Conservation (phyloP, 2,329 filamentous ascomycete species). For the Monilinia vaccinii-corymbosi region DNA sequence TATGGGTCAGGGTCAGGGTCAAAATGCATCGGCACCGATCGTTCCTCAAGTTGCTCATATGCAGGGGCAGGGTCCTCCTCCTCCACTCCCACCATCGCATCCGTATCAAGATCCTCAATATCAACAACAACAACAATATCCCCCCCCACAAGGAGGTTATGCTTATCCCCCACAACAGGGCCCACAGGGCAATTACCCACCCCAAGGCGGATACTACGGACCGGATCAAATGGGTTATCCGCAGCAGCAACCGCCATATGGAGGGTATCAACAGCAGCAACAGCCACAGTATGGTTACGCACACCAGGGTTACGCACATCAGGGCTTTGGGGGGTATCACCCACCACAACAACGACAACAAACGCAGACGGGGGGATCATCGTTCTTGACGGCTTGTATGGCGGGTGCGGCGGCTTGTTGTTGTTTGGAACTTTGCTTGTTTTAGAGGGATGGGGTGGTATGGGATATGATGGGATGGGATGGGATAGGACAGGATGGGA, state of each 20-base stretch:
- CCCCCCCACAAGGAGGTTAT: constrained; percentile 7
- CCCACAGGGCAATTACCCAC: constrained; percentile 4
- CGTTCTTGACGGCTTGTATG: constrained; percentile 34
- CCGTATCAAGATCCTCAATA: constrained; percentile 14
- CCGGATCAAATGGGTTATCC: too few species aligned
- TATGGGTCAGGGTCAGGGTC: not conserved
- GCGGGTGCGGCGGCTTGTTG: constrained; percentile 41
- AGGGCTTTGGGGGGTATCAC: constrained; percentile 19
- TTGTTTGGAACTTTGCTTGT: constrained; percentile 39
- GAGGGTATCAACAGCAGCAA: constrained; percentile 17
- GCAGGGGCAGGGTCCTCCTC: too few species aligned
- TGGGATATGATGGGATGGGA: not conserved
- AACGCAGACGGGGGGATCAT: constrained; percentile 33
- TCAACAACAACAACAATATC: constrained; percentile 14
- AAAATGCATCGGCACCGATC: not conserved
- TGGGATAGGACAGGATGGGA: too few species aligned
- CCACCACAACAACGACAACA: too few species aligned
- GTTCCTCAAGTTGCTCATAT: constrained; percentile 19
- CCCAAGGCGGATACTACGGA: constrained; percentile 19
- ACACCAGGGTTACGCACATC: constrained; percentile 23
- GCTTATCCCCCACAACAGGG: constrained; percentile 8
- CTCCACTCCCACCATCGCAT: not conserved
- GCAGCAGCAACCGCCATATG: too few species aligned
- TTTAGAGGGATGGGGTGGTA: constrained; percentile 27
- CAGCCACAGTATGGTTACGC: constrained; percentile 13